Percentiles rank a stretch among this genome's conserved stretches.
Conservation (phyloP, 768 basidiomycete species). For the Pulveroboletus frians region DNA sequence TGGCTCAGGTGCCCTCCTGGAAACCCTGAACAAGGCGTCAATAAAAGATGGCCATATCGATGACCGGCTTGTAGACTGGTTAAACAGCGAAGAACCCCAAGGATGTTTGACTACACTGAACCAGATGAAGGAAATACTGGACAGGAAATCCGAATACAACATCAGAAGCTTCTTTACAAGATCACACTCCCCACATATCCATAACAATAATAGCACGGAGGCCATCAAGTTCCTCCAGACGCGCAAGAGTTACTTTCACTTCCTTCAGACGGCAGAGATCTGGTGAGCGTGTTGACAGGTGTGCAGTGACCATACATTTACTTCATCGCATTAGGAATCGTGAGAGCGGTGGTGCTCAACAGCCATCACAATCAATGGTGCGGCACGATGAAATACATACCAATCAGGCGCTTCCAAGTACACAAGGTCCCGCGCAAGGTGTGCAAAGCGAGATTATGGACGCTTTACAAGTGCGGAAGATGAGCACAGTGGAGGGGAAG, state of each 20-base stretch:
- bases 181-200: neutral
- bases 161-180: neutral
- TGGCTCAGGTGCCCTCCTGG: constrained; percentile 1
- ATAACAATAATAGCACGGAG: neutral
- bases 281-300: neutral
- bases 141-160: neutral
- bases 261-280: neutral
- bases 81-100: neutral
- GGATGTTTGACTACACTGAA: neutral
- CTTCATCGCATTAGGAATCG: neutral
- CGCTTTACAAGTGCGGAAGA: neutral
- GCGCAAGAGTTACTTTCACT: neutral
- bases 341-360: neutral
- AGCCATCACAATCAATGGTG: neutral
- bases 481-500: neutral
- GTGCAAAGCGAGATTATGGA: too few relatives aligned
- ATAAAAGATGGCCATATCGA: neutral
- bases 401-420: neutral
- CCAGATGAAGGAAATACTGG: neutral
- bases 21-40: constrained; percentile 1
- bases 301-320: neutral
- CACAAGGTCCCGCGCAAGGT: neutral
- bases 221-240: neutral
- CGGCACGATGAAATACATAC: neutral
- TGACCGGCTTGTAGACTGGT: neutral